phyloP scores from a whole-genome alignment of 345 rosid species.

The Euclidium syriacum region DNA sequence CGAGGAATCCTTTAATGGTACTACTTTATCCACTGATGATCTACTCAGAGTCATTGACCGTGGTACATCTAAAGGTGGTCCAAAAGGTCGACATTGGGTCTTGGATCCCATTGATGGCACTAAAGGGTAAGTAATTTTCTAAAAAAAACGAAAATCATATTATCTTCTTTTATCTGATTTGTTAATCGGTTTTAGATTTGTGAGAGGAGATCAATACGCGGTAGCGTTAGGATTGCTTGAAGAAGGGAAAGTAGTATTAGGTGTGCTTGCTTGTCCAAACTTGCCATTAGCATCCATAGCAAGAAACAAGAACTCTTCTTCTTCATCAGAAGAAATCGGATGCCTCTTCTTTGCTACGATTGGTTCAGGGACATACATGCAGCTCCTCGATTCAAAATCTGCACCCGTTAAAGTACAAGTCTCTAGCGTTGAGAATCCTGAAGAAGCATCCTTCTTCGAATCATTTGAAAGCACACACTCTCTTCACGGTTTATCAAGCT shows the following conservation, averaged over 20 bases:
- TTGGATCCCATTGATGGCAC: conserved; percentile 99
- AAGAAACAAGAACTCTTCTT: conserved; percentile 25
- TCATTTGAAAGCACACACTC: conserved; percentile 89
- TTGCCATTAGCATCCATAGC: conserved; percentile 64
- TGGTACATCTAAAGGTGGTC: conserved; percentile 90
- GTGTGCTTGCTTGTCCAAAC: conserved; percentile 93
- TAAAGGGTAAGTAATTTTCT: conserved; percentile 85
- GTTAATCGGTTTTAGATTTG: conserved; percentile 63
- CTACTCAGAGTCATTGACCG: conserved; percentile 67
- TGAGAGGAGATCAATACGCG: conserved; percentile 93
- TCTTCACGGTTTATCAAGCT: conserved; percentile 60
- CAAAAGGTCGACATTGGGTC: conserved; percentile 91
- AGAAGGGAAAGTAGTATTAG: conserved; percentile 87
- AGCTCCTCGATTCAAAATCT: conserved; percentile 51
- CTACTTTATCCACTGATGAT: conserved; percentile 57
- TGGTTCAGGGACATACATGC: conserved; percentile 86
- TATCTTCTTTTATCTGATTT: background rate
- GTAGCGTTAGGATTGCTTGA: conserved; percentile 86
- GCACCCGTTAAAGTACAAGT: conserved; percentile 68
- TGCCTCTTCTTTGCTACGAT: conserved; percentile 76
- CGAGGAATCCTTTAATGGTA: conserved; percentile 46
- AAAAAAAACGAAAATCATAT: background rate
- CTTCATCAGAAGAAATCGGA: conserved; percentile 44
- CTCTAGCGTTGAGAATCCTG: conserved; percentile 59
- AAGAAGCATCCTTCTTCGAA: conserved; percentile 89